phyloP scores from a whole-genome alignment of 495 filamentous ascomycete genomes.

The Aspergillus cristatus region DNA sequence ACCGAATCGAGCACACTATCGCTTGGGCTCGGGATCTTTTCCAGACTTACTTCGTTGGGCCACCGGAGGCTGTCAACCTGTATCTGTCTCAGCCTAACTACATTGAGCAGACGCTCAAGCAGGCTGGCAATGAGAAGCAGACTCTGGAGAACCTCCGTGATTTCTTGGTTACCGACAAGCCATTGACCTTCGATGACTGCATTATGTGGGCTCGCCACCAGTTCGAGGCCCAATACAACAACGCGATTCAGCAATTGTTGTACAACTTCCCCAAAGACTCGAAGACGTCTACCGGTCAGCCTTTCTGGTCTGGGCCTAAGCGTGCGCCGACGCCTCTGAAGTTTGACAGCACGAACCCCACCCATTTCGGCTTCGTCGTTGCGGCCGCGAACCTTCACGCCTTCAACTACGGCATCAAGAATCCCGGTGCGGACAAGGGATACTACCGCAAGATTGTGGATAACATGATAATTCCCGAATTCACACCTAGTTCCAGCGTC shows the following conservation, averaged over 20 bases:
- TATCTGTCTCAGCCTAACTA: slow-evolving; percentile 91
- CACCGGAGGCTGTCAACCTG: slow-evolving; percentile 89
- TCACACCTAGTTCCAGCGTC: slow-evolving; percentile 80
- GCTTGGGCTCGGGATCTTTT: slow-evolving; percentile 96
- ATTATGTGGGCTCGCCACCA: slow-evolving; percentile 86
- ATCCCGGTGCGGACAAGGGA: slow-evolving; percentile 52
- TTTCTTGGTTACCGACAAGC: slow-evolving; percentile 88
- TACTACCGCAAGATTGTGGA: slow-evolving; percentile 72
- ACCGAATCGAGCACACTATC: slow-evolving; percentile 98
- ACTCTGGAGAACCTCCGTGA: slow-evolving; percentile 85
- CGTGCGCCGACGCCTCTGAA: slow-evolving; percentile 86
- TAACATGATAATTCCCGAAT: slow-evolving; percentile 94
- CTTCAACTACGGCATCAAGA: slow-evolving; percentile 94
- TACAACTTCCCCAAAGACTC: slow-evolving; percentile 98
- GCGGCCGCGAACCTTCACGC: slow-evolving; percentile 89
- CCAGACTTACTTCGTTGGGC: slow-evolving; percentile 85
- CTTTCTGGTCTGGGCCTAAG: slow-evolving; percentile 98
- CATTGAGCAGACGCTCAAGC: slow-evolving; percentile 79
- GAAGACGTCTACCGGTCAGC: slow-evolving; percentile 73
- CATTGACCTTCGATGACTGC: slow-evolving; percentile 89
- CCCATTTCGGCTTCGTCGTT: slow-evolving; percentile 78
- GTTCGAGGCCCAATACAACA: slow-evolving; percentile 96
- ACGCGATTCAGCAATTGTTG: slow-evolving; percentile 90
- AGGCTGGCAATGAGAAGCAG: slow-evolving; percentile 92
- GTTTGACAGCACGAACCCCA: slow-evolving; percentile 74